phyloP scores from a whole-genome alignment of 2,329 filamentous ascomycete species.

The Elsinoe perseae region DNA sequence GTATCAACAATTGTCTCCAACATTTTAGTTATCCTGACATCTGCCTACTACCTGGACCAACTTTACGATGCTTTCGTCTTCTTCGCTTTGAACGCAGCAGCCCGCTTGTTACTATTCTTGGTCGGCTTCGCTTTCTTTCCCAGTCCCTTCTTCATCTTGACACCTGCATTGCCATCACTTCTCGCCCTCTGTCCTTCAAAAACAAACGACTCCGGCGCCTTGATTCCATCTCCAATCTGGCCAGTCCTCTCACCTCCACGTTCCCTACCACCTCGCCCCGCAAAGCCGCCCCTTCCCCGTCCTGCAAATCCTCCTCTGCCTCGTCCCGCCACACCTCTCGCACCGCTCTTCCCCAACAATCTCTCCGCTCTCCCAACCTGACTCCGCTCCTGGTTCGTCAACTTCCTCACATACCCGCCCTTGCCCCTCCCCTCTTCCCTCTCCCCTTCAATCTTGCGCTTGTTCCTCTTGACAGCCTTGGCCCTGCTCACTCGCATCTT shows the following conservation, averaged over 20 bases:
- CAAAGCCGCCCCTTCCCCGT: constrained; percentile 12
- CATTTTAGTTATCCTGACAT: neutral
- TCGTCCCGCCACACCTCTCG: constrained; percentile 25
- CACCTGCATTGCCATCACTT: constrained; percentile 53
- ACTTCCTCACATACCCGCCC: constrained; percentile 60
- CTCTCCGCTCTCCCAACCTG: constrained; percentile 65
- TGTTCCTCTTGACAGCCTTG: constrained; percentile 55
- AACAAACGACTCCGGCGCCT: constrained; percentile 62
- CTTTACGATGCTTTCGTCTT: constrained; percentile 18
- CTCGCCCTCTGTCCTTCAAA: constrained; percentile 74
- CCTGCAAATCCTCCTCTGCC: constrained; percentile 24
- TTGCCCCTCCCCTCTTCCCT: constrained; percentile 20
- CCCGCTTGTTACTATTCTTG: constrained; percentile 38
- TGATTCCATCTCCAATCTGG: constrained; percentile 27
- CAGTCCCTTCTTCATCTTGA: constrained; percentile 45
- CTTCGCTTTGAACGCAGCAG: constrained; percentile 41
- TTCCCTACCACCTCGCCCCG: neutral
- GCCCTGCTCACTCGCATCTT: constrained; percentile 79
- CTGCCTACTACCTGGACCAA: neutral
- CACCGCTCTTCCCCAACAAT: constrained; percentile 63
- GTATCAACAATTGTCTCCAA: constrained; percentile 11
- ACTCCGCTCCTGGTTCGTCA: constrained; percentile 61
- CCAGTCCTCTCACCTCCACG: neutral
- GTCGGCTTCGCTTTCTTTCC: constrained; percentile 36
- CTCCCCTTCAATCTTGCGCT: constrained; percentile 27